Evolutionary conservation across 169 alveolate genomes (phyloP).

Genomic region (Cystoisospora suis): DNA sequence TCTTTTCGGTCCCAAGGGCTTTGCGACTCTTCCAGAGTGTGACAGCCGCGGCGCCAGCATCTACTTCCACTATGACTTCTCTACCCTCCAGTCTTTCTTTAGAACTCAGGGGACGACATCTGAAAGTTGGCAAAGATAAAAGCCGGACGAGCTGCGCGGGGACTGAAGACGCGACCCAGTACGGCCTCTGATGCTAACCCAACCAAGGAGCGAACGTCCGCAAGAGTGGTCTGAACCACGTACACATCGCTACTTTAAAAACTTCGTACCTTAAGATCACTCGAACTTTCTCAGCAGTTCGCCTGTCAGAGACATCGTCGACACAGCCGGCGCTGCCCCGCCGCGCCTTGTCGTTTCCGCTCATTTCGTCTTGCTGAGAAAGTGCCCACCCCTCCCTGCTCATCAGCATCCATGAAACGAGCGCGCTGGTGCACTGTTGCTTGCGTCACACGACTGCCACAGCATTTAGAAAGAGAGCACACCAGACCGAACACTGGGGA

Average conservation of each 20-base stretch:
- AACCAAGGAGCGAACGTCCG: background rate
- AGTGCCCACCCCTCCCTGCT: too few relatives aligned
- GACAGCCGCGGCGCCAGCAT: constrained; percentile 54
- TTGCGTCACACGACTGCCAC: too few relatives aligned
- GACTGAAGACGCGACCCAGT: background rate
- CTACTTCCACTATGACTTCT: constrained; percentile 72
- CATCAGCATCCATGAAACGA: too few relatives aligned
- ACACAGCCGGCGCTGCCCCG: too few relatives aligned
- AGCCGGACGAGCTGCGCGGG: background rate
- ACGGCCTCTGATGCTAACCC: background rate
- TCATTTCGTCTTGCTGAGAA: too few relatives aligned
- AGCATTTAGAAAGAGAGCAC: too few relatives aligned
- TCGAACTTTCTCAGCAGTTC: constrained; percentile 8
- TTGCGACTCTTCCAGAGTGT: constrained; percentile 47
- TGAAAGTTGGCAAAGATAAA: background rate
- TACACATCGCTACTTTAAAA: background rate
- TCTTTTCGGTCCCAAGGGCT: constrained; percentile 27
- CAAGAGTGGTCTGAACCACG: background rate
- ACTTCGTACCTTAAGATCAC: background rate
- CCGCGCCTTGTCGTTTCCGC: too few relatives aligned
- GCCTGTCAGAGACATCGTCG: too few relatives aligned
- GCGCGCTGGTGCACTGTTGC: too few relatives aligned
- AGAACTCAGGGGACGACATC: constrained; percentile 83
- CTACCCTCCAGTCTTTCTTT: constrained; percentile 78
- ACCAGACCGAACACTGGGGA: too few relatives aligned